Evolutionary conservation across 148 eudicot species (phyloP), one percentile per base, ranked within the genome.

Genomic region (Vaccinium corymbosum): DNA sequence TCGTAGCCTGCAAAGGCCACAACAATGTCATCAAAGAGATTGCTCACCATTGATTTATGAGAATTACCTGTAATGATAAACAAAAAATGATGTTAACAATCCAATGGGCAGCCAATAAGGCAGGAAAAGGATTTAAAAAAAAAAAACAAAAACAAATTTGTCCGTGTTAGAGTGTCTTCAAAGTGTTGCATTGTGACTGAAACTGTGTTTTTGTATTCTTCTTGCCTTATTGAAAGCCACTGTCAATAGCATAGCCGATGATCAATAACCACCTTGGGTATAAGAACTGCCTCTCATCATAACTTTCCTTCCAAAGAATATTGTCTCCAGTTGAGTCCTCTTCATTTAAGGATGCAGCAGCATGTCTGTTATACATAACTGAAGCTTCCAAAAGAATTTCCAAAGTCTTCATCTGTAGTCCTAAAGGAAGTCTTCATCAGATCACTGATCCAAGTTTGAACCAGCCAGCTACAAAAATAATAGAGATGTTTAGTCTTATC

Each of bases 371-470:
- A 87, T 94, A 97, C 97, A 94, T 91, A 82, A 97, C 92, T 85
- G 99, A 97, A 76, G 99, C 99, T 90, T 97, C 99, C 86, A 97
- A 87, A 75, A 97, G 95, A 90, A 97, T 93, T 71, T 35, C 92
- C 89, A 87, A 97, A 97, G 85, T 97, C 98, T 89, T 97, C 98
- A 90, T 97, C 99, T 86, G 98, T 95, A 50, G 99, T 97, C 99
- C 98, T 96, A 89, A 29, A 87, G 84, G 64, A 46, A 82, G 82
- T 35, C 38, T 35, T 35, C 38, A 35, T 35, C 25, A 74, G 50
- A 74, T 27, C 4, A 38, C 76, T 15, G 38, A 73, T 17, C 10
- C 11, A 71, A 35, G 46, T 38, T 38, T 7, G 1, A 17, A 73
- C 13, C 78, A 74, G 78, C 78, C 51, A 42, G 6, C 2, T 11